These are phyloP conservation scores for Colletotrichum euphorbiae DNA, from an alignment of 2,329 filamentous ascomycete species.

Conservation along the genomic window DNA sequence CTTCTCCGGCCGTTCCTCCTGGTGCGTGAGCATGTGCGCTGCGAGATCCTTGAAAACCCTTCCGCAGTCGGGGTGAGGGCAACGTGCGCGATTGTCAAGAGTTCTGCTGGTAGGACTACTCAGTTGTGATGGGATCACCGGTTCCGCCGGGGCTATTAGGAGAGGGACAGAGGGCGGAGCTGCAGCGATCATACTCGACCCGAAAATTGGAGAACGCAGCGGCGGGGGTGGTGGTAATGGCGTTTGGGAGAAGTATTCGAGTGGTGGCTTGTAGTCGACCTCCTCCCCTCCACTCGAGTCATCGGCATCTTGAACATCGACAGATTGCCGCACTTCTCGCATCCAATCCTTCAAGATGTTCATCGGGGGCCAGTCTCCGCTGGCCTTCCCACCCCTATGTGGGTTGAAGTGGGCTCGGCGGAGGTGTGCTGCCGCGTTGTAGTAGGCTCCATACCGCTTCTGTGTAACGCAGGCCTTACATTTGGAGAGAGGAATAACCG, in stretches of 20 bases:
- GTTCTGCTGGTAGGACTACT: slow-evolving; percentile 48
- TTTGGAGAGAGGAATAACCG: slow-evolving; percentile 63
- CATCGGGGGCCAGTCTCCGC: slow-evolving; percentile 70
- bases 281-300: slow-evolving; percentile 65
- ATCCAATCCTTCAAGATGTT: slow-evolving; percentile 70
- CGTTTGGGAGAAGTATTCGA: slow-evolving; percentile 32
- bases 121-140: slow-evolving; percentile 25
- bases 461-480: slow-evolving; percentile 68
- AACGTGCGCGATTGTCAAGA: slow-evolving; percentile 59
- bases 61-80: slow-evolving; percentile 68
- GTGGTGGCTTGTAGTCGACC: slow-evolving; percentile 33
- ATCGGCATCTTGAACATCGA: slow-evolving; percentile 59
- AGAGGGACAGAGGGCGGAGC: slow-evolving; percentile 14
- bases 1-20: slow-evolving; percentile 93
- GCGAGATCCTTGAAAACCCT: slow-evolving; percentile 74
- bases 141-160: slow-evolving; percentile 25
- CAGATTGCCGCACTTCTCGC: slow-evolving; percentile 66
- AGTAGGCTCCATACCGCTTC: slow-evolving; percentile 69
- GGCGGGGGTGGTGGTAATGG: slow-evolving; percentile 30
- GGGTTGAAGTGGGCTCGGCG: slow-evolving; percentile 69
- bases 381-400: slow-evolving; percentile 66
- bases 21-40: slow-evolving; percentile 96
- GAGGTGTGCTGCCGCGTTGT: slow-evolving; percentile 69
- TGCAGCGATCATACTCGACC: slow-evolving; percentile 28
- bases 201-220: slow-evolving; percentile 24